A percentile compares a stretch with the other conserved stretches of the same genome.
Conservation (phyloP, 2,329 filamentous ascomycete genomes). For the Allantophomopsis cytisporea region DNA sequence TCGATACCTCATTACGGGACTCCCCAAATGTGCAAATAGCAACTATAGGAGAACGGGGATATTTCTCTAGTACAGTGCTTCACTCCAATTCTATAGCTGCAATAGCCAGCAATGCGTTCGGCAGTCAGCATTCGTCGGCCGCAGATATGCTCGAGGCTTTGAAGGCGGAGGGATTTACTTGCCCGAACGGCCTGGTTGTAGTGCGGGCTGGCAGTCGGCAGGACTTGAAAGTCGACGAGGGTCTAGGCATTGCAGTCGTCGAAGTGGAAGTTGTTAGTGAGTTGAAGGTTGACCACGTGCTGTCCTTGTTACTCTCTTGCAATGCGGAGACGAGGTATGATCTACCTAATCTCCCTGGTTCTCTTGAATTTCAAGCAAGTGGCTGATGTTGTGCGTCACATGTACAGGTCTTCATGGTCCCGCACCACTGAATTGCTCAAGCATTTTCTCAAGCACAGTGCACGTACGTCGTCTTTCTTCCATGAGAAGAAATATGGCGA, state of each 20-base stretch:
- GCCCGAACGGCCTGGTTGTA: constrained; percentile 5
- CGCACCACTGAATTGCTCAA: constrained; percentile 6
- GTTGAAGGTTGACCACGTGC: background rate
- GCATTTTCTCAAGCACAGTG: constrained; percentile 6
- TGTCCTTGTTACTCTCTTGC: constrained; percentile 6
- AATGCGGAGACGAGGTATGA: constrained; percentile 8
- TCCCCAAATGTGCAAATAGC: too few species aligned
- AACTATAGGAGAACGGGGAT: too few species aligned
- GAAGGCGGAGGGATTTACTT: constrained; percentile 4
- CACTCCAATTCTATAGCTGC: too few species aligned
- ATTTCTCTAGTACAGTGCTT: too few species aligned
- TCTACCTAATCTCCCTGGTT: background rate
- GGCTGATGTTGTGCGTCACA: too few species aligned
- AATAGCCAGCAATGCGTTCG: too few species aligned
- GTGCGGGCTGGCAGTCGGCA: constrained; percentile 4
- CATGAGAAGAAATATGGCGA: constrained; percentile 8
- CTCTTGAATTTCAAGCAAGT: too few species aligned
- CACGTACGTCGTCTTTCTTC: constrained; percentile 9
- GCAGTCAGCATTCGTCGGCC: too few species aligned
- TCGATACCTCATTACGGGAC: too few species aligned
- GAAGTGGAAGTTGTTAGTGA: constrained; percentile 3
- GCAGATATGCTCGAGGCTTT: constrained; percentile 6
- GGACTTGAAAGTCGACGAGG: constrained; percentile 1
- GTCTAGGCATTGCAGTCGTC: background rate
- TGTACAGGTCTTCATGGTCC: constrained; percentile 7